Percentiles rank a stretch among this genome's conserved stretches.
Conservation (phyloP, 1,139 yeast species). For the Candida tropicalis region DNA sequence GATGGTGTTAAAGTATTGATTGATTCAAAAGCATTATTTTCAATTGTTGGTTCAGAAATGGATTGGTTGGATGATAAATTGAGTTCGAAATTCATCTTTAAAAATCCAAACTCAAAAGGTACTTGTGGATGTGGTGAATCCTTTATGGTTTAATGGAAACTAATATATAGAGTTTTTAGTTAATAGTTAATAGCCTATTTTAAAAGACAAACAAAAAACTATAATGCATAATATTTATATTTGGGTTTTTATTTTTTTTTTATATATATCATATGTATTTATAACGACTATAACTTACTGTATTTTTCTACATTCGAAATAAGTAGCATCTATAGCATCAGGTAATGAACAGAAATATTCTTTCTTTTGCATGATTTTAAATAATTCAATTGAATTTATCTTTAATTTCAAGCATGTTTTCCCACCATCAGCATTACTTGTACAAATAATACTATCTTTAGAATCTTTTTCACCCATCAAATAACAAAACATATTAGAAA, state of each 20-base stretch:
- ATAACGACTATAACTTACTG: too few relatives aligned
- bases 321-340: constrained; percentile 48
- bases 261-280: too few relatives aligned
- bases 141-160: constrained; percentile 71
- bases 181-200: too few relatives aligned
- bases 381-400: constrained; percentile 40
- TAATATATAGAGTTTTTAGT: constrained; percentile 3
- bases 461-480: constrained; percentile 48
- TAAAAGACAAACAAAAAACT: too few relatives aligned
- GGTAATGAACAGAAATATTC: constrained; percentile 52
- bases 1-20: constrained; percentile 92
- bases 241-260: background rate
- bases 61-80: constrained; percentile 96
- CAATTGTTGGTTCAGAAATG: constrained; percentile 97
- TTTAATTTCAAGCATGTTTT: constrained; percentile 48
- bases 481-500: constrained; percentile 36
- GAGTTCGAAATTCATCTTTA: constrained; percentile 85
- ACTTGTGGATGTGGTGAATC: constrained; percentile 99
- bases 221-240: constrained; percentile 1
- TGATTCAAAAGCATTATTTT: constrained; percentile 93
- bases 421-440: constrained; percentile 42
- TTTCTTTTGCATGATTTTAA: constrained; percentile 48
- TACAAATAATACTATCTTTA: constrained; percentile 46
- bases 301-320: constrained; percentile 51
- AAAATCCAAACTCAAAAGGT: constrained; percentile 94